phyloP scores from a whole-genome alignment of 2,329 filamentous ascomycete species.

The Curvularia sp. region DNA sequence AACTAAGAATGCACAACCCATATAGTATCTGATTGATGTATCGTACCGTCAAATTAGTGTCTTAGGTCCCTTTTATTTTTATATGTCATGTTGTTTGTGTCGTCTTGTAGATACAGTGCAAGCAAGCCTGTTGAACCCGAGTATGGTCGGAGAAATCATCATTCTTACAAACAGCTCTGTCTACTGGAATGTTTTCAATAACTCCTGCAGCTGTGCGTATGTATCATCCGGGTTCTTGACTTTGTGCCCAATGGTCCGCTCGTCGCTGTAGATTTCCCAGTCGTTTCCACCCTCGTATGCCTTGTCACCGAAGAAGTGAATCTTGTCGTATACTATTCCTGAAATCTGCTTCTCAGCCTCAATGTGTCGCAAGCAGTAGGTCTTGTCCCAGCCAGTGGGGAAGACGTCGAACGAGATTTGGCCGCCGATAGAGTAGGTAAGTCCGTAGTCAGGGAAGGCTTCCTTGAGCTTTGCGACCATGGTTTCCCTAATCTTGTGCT shows the following conservation, averaged over 20 bases:
- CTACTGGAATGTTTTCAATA: conserved; percentile 63
- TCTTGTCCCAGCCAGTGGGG: conserved; percentile 97
- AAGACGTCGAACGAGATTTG: conserved; percentile 99
- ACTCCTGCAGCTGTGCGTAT: conserved; percentile 76
- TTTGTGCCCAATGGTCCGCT: conserved; percentile 82
- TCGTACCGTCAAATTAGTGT: background rate
- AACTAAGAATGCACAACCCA: background rate
- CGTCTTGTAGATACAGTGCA: background rate
- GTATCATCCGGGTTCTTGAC: conserved; percentile 86
- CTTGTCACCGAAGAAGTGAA: conserved; percentile 99
- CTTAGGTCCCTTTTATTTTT: background rate
- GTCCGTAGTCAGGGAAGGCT: conserved; percentile 80
- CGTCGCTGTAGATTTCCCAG: conserved; percentile 88
- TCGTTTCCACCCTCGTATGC: conserved; percentile 90
- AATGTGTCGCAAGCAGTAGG: conserved; percentile 89
- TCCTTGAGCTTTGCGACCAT: conserved; percentile 80
- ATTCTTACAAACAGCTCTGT: background rate
- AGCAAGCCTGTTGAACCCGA: background rate
- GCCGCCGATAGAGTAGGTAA: conserved; percentile 95
- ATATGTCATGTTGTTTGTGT: background rate
- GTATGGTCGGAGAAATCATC: background rate
- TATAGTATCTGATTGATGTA: background rate
- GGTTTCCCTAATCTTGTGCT: conserved; percentile 75
- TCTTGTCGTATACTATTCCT: conserved; percentile 79
- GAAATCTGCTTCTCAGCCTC: conserved; percentile 75